A percentile compares a stretch with the other conserved stretches of the same genome.
These are phyloP conservation scores for Rhizopus delemar DNA, from an alignment of 371 early-diverging fungal genomes.

Conservation along the genomic window DNA sequence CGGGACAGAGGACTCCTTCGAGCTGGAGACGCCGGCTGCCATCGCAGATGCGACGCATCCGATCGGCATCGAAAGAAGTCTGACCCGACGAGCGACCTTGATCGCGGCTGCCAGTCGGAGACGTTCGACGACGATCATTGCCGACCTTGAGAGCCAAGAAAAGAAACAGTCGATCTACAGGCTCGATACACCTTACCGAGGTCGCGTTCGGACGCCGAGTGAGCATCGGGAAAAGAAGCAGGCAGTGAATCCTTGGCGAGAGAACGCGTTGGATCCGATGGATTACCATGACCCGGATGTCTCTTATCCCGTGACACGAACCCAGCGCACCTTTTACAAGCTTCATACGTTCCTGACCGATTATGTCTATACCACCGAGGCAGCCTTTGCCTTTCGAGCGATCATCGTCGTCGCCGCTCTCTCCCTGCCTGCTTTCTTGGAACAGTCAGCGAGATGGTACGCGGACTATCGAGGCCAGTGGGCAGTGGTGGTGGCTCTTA, in stretches of 20 bases:
- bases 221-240: constrained; percentile 8
- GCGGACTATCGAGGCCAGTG: constrained; percentile 42
- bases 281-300: constrained; percentile 51
- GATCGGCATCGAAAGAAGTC: constrained; percentile 16
- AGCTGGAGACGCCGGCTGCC: constrained; percentile 30
- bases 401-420: constrained; percentile 34
- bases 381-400: constrained; percentile 40
- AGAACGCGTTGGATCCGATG: constrained; percentile 27
- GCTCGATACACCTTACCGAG: constrained; percentile 19
- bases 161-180: constrained; percentile 1
- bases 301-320: constrained; percentile 34
- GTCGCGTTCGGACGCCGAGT: constrained; percentile 7
- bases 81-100: constrained; percentile 21
- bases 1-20: constrained; percentile 21
- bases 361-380: constrained; percentile 39
- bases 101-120: constrained; percentile 1
- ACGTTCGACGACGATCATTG: not conserved
- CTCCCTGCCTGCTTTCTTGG: constrained; percentile 41
- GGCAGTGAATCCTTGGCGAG: constrained; percentile 12
- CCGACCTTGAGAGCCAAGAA: constrained; percentile 14
- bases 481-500: constrained; percentile 47
- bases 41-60: constrained; percentile 18
- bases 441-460: constrained; percentile 39
- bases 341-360: constrained; percentile 28
- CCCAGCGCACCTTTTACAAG: constrained; percentile 33